Base-by-base conservation (phyloP, 1,284 basidiomycete genomes). In the Papiliotrema nemorosa region DNA sequence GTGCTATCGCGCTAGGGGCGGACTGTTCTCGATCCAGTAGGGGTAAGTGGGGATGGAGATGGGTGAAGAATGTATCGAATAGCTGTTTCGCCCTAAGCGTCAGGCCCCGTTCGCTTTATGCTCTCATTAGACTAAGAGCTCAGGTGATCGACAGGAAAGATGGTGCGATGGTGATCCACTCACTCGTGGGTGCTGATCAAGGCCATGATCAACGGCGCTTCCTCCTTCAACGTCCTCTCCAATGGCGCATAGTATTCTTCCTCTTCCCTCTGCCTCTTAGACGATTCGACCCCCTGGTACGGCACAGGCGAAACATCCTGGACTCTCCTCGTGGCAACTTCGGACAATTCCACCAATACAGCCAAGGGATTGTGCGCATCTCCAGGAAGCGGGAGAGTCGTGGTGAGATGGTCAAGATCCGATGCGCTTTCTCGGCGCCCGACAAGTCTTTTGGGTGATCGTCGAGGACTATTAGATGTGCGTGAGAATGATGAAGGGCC, bases 1-100 rank as follows among this genome's bases (percentile, higher is more conserved):
- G 50, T 5, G 66, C 66, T 1, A 68, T 55, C 7, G 52, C 53
- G 9, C 51, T 44, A 1, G 63, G 61, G 1, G 57, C 44, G 7
- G 55, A 60, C 24, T 62, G 60, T 1, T 52, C 48, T 20, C 42
- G 35, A 44, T 68, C 66, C 2, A 68, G 50, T 2, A 64, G 35
- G 1, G 66, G 66, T 5, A 68, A 48, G 47, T 68, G 63, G 3
- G 60, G 66, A 45, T 68, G 64, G 6, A 68, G 52, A 33, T 58
- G 53, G n/a, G 42, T 41, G 42, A 61, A 61, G 50, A 58, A 68
- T 18, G 58, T 49, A 9, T 61, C 59, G 43, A 68, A 68, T 12
- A 68, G 59, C 22, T 47, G 51, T 33, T 69, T 54, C 5, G 64
- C 66, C 29, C 64, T 66, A 26, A 57, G n/a, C 14, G 26, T 7